Evolutionary conservation across 73 alveolate genomes (phyloP), one percentile per base, ranked within the genome.

Genomic region (Symbiodinium natans): DNA sequence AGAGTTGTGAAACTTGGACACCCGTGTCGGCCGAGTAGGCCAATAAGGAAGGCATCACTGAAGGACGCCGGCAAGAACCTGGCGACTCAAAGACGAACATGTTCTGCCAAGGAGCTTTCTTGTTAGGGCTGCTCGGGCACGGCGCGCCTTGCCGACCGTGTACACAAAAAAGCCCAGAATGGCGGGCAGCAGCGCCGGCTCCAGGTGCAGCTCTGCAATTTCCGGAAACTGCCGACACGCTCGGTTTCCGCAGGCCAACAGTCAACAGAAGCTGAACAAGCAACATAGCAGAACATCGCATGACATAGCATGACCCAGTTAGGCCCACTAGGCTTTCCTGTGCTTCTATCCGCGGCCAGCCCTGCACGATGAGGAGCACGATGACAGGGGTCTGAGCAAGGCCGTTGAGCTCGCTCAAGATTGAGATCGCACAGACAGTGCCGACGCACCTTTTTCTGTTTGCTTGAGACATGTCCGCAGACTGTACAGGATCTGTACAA

Each of bases 91-190:
- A n/a, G n/a, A n/a, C n/a, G n/a, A n/a, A n/a, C n/a, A n/a, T n/a
- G n/a, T n/a, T n/a, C n/a, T n/a, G n/a, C n/a, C n/a, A 23, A 15
- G 71, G n/a, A 52, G 71, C 71, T 52, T 4, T 15, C 5, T 52
- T 23, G 71, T 52, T 21, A 13, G 31, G n/a, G 31, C 23, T 29
- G 27, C 31, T 52, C 27, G 1, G 71, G 10, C 71, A 21, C 1
- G 42, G 85, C 85, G 42, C 41, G 34, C 95, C 95, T 88, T 88
- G 36, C 95, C 95, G 74, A 88, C 95, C 73, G 95, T 88, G 95
- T 88, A 88, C 86, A 83, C 71, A 42, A 88, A 88, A 73, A 88
- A 88, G 48, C 95, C 95, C 95, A 88, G 73, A 31, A 88, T 88
- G 36, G 95, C 95, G 34, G 95, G 95, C 86, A 88, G 71, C 59